Evolutionary conservation across 2,329 filamentous ascomycete species (phyloP), one percentile per base, ranked within the genome.

Genomic region (Ceratocystis albifundus): DNA sequence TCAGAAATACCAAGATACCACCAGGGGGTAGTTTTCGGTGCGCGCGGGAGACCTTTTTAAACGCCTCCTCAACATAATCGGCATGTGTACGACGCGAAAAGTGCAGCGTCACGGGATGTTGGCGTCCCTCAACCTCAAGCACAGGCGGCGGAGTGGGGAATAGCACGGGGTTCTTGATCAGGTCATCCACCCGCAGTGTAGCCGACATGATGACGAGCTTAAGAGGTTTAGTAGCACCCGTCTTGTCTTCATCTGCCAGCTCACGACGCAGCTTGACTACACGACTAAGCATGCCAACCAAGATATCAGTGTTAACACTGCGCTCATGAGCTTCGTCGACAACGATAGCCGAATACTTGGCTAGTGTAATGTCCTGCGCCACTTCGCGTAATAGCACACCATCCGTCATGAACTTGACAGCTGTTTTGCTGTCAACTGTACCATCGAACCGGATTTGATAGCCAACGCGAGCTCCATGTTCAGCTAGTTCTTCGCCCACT

Each of bases 121-220:
- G 93, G 50, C 94, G 85, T 8, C 95, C 95, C 74, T 97, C 92
- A 0, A 92, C 88, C 73, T 96, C 85, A 0, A 99, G 80, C 1
- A 97, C 83, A 0, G 92, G 93, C 0, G 94, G 94, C 2, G 89
- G 82, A 0, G 79, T 80, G 3, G 86, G 79, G 75, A 99, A 99
- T 0, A 99, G 79, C 17, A 82, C 86, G 7, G 84, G 78, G 72
- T 99, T 97, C 72, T 90, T 84, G 0, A 90, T 90, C 71, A 99
- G 89, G 72, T 97, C 93, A 12, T 90, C 89, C 59, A 97, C 89
- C 68, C 91, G 83, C 44, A 99, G 80, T 1, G 94, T 99, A 55
- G 94, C 94, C 68, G 93, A 97, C 95, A 99, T 99, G 76, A 99
- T 96, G 68, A 99, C 84, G 7, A 99, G 81, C 76, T 97, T 99